These are phyloP conservation scores for Globisporangium camurandrum DNA, from an alignment of 352 stramenopile genomes.

Conservation along the genomic window DNA sequence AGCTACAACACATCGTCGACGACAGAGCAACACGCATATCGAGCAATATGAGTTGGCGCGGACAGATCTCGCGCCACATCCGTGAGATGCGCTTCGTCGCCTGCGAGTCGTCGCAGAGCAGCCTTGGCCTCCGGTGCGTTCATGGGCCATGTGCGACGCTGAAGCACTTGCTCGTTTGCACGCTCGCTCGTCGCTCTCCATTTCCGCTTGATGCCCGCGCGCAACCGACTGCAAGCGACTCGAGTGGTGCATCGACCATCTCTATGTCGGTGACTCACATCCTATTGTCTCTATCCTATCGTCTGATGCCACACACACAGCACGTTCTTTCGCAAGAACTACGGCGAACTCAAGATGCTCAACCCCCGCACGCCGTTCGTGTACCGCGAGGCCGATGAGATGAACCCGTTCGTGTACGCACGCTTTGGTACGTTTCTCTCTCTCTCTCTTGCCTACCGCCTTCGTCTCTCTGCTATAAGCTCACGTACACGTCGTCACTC, in stretches of 20 bases:
- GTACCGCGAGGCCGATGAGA: constrained; percentile 82
- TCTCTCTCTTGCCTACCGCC: too few species aligned
- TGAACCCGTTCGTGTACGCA: constrained; percentile 85
- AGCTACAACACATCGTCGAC: neutral
- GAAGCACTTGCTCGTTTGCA: too few species aligned
- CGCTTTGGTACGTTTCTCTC: constrained; percentile 48
- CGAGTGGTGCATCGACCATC: too few species aligned
- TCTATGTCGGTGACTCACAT: too few species aligned
- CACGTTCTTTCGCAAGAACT: constrained; percentile 84
- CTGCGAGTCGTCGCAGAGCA: constrained; percentile 81
- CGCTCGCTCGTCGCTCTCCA: too few species aligned
- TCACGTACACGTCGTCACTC: neutral
- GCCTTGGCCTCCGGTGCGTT: constrained; percentile 66
- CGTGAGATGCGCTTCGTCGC: constrained; percentile 80
- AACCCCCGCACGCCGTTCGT: constrained; percentile 79
- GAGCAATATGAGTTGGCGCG: constrained; percentile 76
- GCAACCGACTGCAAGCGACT: too few species aligned
- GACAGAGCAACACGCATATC: constrained; percentile 4
- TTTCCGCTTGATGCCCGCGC: too few species aligned
- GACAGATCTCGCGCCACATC: constrained; percentile 82
- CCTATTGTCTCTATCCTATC: too few species aligned
- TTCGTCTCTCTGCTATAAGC: too few species aligned
- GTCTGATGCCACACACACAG: too few species aligned
- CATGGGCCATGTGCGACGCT: too few species aligned
- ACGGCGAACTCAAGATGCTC: constrained; percentile 84